A percentile compares a stretch with the other conserved stretches of the same genome.
Conservation (phyloP, 1,139 yeast species). For the Yarrowia galli region DNA sequence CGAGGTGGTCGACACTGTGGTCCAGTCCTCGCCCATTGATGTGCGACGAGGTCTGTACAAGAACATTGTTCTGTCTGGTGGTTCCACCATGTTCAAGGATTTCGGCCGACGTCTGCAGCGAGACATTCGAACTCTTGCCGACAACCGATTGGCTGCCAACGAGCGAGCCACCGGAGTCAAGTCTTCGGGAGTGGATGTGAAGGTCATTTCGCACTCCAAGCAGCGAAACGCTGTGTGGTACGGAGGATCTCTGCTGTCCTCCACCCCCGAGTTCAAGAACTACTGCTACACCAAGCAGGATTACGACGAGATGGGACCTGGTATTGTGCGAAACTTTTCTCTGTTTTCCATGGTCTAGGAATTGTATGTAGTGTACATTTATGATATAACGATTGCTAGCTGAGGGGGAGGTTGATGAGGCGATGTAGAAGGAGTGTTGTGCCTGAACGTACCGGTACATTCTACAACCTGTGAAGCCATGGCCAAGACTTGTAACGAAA, state of each 20-base stretch:
- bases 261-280: constrained; percentile 94
- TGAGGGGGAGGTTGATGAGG: not conserved
- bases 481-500: no score
- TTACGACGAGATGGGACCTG: constrained; percentile 97
- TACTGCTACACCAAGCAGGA: constrained; percentile 97
- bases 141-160: constrained; percentile 83
- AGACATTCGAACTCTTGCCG: constrained; percentile 86
- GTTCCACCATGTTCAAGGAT: constrained; percentile 98
- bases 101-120: constrained; percentile 97
- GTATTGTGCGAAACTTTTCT: constrained; percentile 95
- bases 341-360: constrained; percentile 56
- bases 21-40: constrained; percentile 95
- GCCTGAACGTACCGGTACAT: no score
- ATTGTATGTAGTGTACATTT: constrained; percentile 27
- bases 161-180: constrained; percentile 78
- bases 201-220: constrained; percentile 95
- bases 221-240: constrained; percentile 99
- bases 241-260: constrained; percentile 96
- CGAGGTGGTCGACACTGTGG: constrained; percentile 90
- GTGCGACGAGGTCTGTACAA: constrained; percentile 95
- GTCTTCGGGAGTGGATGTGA: constrained; percentile 95
- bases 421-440: no score
- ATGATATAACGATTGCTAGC: constrained; percentile 15
- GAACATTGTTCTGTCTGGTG: constrained; percentile 94
- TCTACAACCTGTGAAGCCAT: no score